These are phyloP conservation scores for Aspergillus carlsbadensis DNA, from an alignment of 495 filamentous ascomycete genomes.

Conservation along the genomic window DNA sequence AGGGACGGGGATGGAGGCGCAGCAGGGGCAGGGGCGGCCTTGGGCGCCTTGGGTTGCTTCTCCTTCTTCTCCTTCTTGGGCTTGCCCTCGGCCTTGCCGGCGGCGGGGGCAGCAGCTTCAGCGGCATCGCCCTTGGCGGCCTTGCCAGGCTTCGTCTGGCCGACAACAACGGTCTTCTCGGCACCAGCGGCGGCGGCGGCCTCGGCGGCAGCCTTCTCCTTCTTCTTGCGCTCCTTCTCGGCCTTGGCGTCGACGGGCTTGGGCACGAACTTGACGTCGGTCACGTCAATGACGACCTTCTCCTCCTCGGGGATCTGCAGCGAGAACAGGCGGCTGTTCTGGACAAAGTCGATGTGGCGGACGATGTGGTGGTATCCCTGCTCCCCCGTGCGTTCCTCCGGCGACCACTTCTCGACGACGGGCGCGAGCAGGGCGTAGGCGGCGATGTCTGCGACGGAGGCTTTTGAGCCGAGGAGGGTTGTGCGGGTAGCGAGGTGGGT, in stretches of 20 bases:
- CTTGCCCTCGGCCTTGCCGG: constrained; percentile 41
- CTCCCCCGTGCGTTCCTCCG: constrained; percentile 88
- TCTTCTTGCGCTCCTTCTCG: constrained; percentile 86
- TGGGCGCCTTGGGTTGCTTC: constrained; percentile 68
- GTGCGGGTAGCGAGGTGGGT: constrained; percentile 83
- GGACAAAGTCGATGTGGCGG: constrained; percentile 89
- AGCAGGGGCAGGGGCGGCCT: constrained; percentile 59
- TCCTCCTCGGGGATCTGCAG: constrained; percentile 69
- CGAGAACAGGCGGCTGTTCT: constrained; percentile 78
- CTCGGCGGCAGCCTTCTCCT: constrained; percentile 70
- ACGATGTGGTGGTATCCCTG: constrained; percentile 89
- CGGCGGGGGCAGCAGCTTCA: constrained; percentile 33
- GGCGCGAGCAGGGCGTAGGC: constrained; percentile 81
- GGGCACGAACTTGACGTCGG: constrained; percentile 78
- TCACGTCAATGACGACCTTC: constrained; percentile 76
- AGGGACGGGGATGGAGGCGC: constrained; percentile 75
- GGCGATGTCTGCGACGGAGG: constrained; percentile 84
- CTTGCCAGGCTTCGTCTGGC: constrained; percentile 52
- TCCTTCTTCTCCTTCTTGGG: constrained; percentile 68
- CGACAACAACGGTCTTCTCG: constrained; percentile 37
- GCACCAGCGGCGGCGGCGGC: constrained; percentile 34
- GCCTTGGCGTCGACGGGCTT: constrained; percentile 80
- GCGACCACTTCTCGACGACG: constrained; percentile 72
- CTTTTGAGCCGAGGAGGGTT: constrained; percentile 86
- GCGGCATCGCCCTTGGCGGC: constrained; percentile 25